Conservation (phyloP, 768 basidiomycete genomes). For the Termitomyces sp. region DNA sequence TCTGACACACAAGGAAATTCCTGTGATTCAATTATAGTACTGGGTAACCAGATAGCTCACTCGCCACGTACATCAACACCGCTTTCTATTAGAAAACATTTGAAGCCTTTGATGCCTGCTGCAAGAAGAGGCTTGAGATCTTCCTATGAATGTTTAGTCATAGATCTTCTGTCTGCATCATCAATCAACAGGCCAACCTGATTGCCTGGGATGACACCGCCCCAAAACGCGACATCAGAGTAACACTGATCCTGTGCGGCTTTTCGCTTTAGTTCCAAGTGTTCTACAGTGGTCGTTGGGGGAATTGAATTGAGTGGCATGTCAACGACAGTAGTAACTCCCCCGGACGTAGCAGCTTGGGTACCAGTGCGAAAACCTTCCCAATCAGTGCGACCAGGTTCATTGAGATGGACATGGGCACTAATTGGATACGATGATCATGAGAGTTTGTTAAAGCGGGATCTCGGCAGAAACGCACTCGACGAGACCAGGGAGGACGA, state of each 20-base stretch:
- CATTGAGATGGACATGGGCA: slow-evolving; percentile 90
- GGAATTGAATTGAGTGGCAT: slow-evolving; percentile 99
- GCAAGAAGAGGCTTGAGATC: slow-evolving; percentile 73
- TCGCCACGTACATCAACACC: slow-evolving; percentile 74
- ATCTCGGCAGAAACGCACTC: slow-evolving; percentile 48
- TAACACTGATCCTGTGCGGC: slow-evolving; percentile 74
- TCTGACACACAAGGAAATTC: slow-evolving; percentile 90
- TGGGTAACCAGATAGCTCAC: slow-evolving; percentile 4
- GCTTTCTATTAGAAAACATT: slow-evolving; percentile 94
- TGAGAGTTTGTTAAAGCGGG: slow-evolving; percentile 5
- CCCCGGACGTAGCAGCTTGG: slow-evolving; percentile 84
- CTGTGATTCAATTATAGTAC: slow-evolving; percentile 33
- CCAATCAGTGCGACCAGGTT: slow-evolving; percentile 92
- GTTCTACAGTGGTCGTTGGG: slow-evolving; percentile 82
- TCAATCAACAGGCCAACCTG: slow-evolving; percentile 41
- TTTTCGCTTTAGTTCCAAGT: slow-evolving; percentile 66
- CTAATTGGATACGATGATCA: slow-evolving; percentile 31
- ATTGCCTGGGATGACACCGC: slow-evolving; percentile 92
- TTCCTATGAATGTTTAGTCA: slow-evolving; percentile 32
- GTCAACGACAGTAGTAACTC: slow-evolving; percentile 93
- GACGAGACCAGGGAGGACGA: slow-evolving; percentile 75
- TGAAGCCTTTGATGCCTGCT: slow-evolving; percentile 91
- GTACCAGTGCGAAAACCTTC: slow-evolving; percentile 95
- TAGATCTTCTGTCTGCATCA: background rate
- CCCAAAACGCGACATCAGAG: slow-evolving; percentile 90